These are phyloP conservation scores for Aspergillus unguis DNA, from an alignment of 2,329 filamentous ascomycete genomes.

Conservation along the genomic window DNA sequence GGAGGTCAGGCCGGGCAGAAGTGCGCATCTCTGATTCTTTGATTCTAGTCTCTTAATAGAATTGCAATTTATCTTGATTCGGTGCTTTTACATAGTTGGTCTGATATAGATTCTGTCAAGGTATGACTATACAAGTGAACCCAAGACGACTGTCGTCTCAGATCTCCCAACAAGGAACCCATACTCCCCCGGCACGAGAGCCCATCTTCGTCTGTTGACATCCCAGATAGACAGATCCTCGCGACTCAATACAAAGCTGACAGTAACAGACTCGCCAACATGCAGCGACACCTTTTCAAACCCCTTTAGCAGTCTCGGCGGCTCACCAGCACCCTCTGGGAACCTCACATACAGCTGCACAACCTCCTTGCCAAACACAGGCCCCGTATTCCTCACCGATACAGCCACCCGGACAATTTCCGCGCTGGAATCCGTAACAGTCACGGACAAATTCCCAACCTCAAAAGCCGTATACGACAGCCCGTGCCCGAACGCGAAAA, in stretches of 20 bases:
- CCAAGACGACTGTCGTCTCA: neutral
- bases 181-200: neutral
- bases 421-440: neutral
- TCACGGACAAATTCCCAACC: neutral
- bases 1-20: conserved; percentile 42
- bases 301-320: neutral
- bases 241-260: neutral
- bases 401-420: neutral
- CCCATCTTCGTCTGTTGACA: neutral
- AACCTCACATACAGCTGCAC: neutral
- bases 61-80: too few species aligned
- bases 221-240: neutral
- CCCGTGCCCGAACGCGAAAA: neutral
- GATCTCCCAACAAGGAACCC: neutral
- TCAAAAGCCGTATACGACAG: neutral
- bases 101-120: too few species aligned
- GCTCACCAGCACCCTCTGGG: neutral
- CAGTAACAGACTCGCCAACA: neutral
- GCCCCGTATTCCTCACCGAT: neutral
- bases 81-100: too few species aligned
- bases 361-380: neutral
- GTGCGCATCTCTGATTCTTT: conserved; percentile 41
- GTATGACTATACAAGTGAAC: too few species aligned
- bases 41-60: neutral
- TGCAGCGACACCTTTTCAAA: neutral